These are phyloP conservation scores for Podila epicladia DNA, from an alignment of 192 early-diverging fungal species.

Conservation along the genomic window DNA sequence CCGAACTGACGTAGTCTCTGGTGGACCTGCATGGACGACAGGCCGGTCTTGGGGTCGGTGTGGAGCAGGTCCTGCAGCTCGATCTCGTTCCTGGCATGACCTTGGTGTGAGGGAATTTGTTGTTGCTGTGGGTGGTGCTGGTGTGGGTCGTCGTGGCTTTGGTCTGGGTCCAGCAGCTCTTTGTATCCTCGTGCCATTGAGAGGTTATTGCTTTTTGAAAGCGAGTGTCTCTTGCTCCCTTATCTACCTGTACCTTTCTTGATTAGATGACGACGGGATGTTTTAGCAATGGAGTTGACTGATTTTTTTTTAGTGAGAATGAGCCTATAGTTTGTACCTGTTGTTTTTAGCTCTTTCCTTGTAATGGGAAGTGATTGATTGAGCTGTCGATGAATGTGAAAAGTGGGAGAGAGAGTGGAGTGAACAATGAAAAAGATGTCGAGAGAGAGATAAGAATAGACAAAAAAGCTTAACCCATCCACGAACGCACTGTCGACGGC, in stretches of 20 bases:
- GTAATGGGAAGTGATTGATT: not conserved
- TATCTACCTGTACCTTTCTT: too few relatives aligned
- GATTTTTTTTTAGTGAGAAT: too few relatives aligned
- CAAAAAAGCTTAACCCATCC: too few relatives aligned
- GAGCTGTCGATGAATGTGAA: not conserved
- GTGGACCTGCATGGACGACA: slow-evolving; percentile 62
- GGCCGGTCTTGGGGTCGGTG: slow-evolving; percentile 69
- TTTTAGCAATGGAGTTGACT: too few relatives aligned
- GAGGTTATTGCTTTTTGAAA: not conserved
- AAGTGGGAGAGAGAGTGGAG: slow-evolving; percentile 3
- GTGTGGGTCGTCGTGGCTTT: slow-evolving; percentile 8
- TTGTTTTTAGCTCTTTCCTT: too few relatives aligned
- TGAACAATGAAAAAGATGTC: not conserved
- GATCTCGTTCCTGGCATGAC: slow-evolving; percentile 8
- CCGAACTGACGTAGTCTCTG: slow-evolving; percentile 74
- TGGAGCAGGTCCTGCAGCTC: slow-evolving; percentile 63
- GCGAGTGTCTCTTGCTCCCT: not conserved
- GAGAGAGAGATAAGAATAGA: too few relatives aligned
- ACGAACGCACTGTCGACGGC: too few relatives aligned
- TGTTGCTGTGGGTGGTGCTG: slow-evolving; percentile 1
- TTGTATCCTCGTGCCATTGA: slow-evolving; percentile 40
- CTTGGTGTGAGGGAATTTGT: not conserved
- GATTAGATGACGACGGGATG: not conserved
- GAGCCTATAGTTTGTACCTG: too few relatives aligned
- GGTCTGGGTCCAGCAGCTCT: slow-evolving; percentile 32